These are phyloP conservation scores for Amanita phalloides DNA, from an alignment of 768 basidiomycete genomes.

Conservation along the genomic window DNA sequence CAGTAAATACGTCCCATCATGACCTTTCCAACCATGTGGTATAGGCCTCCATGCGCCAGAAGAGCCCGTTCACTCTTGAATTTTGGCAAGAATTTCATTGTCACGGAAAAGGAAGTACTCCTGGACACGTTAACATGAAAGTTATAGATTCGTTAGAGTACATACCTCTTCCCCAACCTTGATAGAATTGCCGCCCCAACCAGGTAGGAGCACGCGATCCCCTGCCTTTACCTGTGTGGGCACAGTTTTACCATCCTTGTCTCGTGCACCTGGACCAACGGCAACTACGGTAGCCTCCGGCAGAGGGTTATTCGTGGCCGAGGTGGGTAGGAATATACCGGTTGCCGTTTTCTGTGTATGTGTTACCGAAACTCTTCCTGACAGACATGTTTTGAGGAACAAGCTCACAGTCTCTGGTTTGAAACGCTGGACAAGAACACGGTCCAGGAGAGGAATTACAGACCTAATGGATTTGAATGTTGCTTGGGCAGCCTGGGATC, in stretches of 20 bases:
- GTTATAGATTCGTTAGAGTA: conserved; percentile 9
- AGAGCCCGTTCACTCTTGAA: conserved; percentile 60
- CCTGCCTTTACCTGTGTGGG: conserved; percentile 78
- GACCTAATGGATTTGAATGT: conserved; percentile 95
- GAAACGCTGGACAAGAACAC: conserved; percentile 94
- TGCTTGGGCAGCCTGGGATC: conserved; percentile 65
- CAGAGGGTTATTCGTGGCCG: conserved; percentile 74
- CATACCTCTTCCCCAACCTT: conserved; percentile 95
- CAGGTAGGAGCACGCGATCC: conserved; percentile 88
- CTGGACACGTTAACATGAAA: conserved; percentile 28
- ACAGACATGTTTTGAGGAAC: not conserved
- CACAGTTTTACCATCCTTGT: conserved; percentile 71
- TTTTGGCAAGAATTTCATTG: conserved; percentile 91
- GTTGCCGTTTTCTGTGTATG: conserved; percentile 84
- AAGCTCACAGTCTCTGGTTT: conserved; percentile 82
- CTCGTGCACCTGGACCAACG: conserved; percentile 87
- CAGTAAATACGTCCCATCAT: not conserved
- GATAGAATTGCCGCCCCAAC: conserved; percentile 93
- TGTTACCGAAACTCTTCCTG: not conserved
- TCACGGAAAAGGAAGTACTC: conserved; percentile 96
- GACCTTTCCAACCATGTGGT: no score
- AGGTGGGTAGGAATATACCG: conserved; percentile 92
- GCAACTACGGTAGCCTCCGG: conserved; percentile 97
- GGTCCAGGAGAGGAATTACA: conserved; percentile 86
- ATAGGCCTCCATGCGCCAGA: not conserved